Evolutionary conservation across 139 green algal genomes (phyloP).

Genomic region (Micractinium sp.): DNA sequence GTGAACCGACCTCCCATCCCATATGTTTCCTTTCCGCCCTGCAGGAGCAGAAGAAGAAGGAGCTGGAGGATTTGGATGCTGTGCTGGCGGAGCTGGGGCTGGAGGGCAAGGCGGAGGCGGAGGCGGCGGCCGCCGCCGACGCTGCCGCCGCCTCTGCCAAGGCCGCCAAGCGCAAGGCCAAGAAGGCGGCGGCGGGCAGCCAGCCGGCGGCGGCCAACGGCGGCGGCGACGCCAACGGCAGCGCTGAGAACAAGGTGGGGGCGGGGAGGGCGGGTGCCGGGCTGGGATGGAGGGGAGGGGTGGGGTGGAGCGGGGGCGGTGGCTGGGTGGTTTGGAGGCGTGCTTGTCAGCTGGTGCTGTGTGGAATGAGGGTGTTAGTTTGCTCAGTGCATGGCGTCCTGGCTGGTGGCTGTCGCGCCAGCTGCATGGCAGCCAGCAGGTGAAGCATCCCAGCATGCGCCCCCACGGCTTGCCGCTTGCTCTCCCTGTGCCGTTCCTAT

Average conservation of each 20-base stretch:
- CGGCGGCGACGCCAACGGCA: conserved; percentile 5
- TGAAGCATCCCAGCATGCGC: not conserved
- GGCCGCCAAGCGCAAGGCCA: conserved; percentile 51
- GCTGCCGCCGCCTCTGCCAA: conserved; percentile 10
- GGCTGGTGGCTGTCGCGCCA: no score
- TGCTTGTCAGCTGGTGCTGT: not conserved
- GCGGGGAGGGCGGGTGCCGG: not conserved
- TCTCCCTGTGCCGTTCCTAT: not conserved
- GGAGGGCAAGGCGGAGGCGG: conserved; percentile 14
- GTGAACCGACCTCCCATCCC: no score
- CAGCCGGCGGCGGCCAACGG: conserved; percentile 2
- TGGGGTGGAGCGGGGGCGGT: not conserved
- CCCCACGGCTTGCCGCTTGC: not conserved
- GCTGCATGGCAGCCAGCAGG: no score
- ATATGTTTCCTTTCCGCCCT: not conserved
- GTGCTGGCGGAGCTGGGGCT: conserved; percentile 66
- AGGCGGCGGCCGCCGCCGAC: not conserved
- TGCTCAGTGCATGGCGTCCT: no score
- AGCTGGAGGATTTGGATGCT: conserved; percentile 61
- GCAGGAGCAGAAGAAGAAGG: conserved; percentile 64
- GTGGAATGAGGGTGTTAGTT: not conserved
- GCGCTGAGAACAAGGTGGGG: conserved; percentile 33
- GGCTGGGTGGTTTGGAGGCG: not conserved
- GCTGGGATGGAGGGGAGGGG: no score
- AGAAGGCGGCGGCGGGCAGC: conserved; percentile 26